Evolutionary conservation across 176 grass and related monocot species (phyloP).

Genomic region (Carex littledalei): DNA sequence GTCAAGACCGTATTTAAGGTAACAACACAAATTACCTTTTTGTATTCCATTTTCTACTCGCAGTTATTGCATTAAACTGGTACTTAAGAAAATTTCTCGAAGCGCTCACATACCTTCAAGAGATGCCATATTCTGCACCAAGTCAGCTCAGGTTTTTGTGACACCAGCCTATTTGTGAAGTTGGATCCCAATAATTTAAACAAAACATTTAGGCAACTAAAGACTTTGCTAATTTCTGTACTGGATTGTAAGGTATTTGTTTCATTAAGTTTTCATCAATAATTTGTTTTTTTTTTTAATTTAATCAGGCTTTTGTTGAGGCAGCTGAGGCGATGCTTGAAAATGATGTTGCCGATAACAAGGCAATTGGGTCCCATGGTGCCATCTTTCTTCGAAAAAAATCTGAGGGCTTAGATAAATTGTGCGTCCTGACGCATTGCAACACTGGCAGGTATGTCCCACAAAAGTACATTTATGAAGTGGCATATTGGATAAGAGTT

Average conservation of each 20-base stretch:
- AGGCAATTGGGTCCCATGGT: conserved; percentile 86
- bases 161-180: background rate
- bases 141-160: background rate
- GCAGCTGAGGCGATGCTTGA: conserved; percentile 80
- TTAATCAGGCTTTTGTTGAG: conserved; percentile 57
- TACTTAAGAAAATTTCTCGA: background rate
- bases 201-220: background rate
- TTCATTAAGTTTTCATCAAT: background rate
- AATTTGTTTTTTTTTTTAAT: conserved; percentile 15
- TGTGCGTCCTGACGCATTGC: conserved; percentile 81
- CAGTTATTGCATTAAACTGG: background rate
- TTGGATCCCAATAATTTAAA: background rate
- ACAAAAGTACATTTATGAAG: background rate
- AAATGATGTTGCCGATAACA: conserved; percentile 88
- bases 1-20: conserved; percentile 77
- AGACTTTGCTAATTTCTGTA: background rate
- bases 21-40: background rate
- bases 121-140: background rate
- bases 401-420: conserved; percentile 33
- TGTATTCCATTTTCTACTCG: background rate
- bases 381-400: conserved; percentile 53
- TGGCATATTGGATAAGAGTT: background rate
- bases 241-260: background rate
- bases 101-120: background rate
- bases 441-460: conserved; percentile 82